phyloP scores from a whole-genome alignment of 331 rosid species.

The Erythrophleum ivorense region DNA sequence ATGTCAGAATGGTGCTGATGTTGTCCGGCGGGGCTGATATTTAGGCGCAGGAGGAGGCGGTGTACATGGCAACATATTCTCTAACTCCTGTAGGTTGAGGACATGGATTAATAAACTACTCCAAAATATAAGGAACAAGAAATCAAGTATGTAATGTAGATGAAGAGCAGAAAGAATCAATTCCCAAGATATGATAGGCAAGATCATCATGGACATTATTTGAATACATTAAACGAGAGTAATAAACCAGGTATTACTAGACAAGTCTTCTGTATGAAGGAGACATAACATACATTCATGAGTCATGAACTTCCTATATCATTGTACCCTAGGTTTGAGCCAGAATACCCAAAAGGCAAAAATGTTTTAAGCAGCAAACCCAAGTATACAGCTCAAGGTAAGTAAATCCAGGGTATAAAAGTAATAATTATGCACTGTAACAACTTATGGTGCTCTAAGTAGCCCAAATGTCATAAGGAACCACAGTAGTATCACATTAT shows the following conservation, averaged over 20 bases:
- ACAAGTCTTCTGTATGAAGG: constrained; percentile 1
- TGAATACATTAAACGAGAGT: neutral
- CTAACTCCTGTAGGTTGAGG: constrained; percentile 65
- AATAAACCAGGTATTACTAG: neutral
- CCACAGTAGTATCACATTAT: neutral
- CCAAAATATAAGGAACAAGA: neutral
- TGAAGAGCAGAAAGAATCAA: neutral
- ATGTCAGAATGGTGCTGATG: constrained; percentile 75
- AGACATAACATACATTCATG: neutral
- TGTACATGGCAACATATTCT: constrained; percentile 59
- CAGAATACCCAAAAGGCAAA: too few species aligned
- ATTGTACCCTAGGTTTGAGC: neutral
- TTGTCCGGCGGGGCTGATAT: constrained; percentile 82
- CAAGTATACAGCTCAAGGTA: neutral
- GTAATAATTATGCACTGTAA: neutral
- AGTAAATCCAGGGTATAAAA: neutral
- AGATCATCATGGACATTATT: constrained; percentile 9
- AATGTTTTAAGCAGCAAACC: neutral
- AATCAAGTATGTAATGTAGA: neutral
- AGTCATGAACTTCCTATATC: neutral
- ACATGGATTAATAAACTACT: neutral
- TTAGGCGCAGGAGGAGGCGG: constrained; percentile 81
- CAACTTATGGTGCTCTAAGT: constrained; percentile 6
- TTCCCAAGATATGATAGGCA: neutral
- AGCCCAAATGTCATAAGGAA: constrained; percentile 24